Conservation (phyloP, 331 rosid species). For the Rhamnella rubrinervis region DNA sequence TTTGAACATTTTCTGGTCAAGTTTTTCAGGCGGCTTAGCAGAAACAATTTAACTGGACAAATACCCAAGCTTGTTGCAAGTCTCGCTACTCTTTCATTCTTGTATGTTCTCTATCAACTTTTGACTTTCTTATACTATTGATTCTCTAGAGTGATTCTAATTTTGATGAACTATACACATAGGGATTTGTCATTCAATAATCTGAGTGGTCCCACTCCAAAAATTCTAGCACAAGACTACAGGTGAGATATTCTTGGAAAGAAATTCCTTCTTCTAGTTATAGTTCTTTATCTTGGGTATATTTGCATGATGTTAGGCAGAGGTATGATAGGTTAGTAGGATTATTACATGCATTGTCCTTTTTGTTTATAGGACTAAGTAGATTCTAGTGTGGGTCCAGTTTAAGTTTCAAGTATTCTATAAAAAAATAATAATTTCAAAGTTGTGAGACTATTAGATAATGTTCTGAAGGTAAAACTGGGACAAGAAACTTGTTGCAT, state of each 20-base stretch:
- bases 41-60: constrained; percentile 73
- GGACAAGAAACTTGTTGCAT: no score
- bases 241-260: constrained; percentile 55
- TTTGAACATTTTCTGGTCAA: constrained; percentile 50
- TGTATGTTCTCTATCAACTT: constrained; percentile 49
- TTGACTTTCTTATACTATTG: constrained; percentile 9
- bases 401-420: no score
- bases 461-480: no score
- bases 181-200: constrained; percentile 95
- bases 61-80: constrained; percentile 83
- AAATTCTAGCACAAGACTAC: constrained; percentile 81
- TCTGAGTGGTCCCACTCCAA: constrained; percentile 91
- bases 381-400: no score
- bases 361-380: no score
- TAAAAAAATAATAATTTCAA: no score
- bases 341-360: no score
- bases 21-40: constrained; percentile 90
- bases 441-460: no score
- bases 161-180: constrained; percentile 6
- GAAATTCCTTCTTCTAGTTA: neutral
- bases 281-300: no score
- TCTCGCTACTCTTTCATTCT: constrained; percentile 73
- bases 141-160: constrained; percentile 18
- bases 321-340: no score
- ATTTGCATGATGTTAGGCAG: no score